A percentile compares a stretch with the other conserved stretches of the same genome.
phyloP scores from a whole-genome alignment of 2,329 filamentous ascomycete species.

The Pseudopithomyces chartarum region DNA sequence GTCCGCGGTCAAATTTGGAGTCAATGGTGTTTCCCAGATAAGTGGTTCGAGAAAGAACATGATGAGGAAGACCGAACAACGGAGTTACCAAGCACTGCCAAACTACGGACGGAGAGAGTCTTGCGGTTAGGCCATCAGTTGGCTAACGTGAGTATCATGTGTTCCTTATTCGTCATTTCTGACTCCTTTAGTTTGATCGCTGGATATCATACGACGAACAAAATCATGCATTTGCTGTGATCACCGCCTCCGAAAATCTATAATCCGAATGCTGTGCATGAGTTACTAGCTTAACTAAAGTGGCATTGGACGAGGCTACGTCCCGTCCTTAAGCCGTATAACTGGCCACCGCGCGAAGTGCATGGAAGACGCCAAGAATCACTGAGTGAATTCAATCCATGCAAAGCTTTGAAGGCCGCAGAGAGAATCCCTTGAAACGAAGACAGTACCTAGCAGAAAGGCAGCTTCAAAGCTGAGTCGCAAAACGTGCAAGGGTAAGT shows the following conservation, averaged over 20 bases:
- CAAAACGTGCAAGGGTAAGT: too few species aligned
- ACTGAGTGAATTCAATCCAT: too few species aligned
- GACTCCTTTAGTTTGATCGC: constrained; percentile 26
- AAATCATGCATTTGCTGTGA: constrained; percentile 34
- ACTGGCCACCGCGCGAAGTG: too few species aligned
- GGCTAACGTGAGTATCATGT: constrained; percentile 29
- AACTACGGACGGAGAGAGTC: constrained; percentile 63
- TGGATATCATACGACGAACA: constrained; percentile 37
- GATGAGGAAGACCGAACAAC: constrained; percentile 72
- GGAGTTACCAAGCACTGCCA: constrained; percentile 63
- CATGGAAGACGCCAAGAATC: background rate
- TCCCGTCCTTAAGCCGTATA: too few species aligned
- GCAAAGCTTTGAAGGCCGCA: too few species aligned
- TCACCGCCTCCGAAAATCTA: constrained; percentile 5
- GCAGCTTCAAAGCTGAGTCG: too few species aligned
- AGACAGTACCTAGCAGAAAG: too few species aligned
- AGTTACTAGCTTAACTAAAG: too few species aligned
- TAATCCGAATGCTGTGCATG: background rate
- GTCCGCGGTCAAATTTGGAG: constrained; percentile 68
- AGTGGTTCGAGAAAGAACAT: constrained; percentile 66
- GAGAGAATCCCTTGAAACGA: too few species aligned
- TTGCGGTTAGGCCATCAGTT: constrained; percentile 62
- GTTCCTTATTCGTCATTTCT: constrained; percentile 8
- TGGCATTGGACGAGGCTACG: too few species aligned
- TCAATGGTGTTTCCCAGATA: constrained; percentile 61